Conservation (phyloP, 2,329 filamentous ascomycete genomes). For the Hypoxylon sp. region DNA sequence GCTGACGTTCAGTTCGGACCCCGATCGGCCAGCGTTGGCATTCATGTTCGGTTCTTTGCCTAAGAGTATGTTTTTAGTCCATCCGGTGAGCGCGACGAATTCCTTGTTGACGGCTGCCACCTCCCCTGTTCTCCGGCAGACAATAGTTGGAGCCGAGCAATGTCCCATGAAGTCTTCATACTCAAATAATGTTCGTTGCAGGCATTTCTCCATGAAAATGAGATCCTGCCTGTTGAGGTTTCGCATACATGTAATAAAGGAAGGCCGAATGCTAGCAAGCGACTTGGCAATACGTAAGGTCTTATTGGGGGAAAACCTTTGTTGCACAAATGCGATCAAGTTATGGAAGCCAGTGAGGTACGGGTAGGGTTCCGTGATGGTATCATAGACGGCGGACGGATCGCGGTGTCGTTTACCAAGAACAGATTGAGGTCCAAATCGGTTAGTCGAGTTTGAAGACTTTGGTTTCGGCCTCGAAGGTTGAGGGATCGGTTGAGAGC, state of each 20-base stretch:
- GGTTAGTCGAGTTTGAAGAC: conserved; percentile 55
- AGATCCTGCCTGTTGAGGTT: conserved; percentile 90
- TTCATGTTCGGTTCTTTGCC: conserved; percentile 91
- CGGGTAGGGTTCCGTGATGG: conserved; percentile 89
- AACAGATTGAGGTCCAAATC: conserved; percentile 61
- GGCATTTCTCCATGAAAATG: conserved; percentile 97
- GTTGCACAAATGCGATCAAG: conserved; percentile 82
- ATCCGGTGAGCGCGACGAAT: conserved; percentile 94
- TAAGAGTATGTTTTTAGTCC: conserved; percentile 89
- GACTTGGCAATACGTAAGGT: conserved; percentile 87
- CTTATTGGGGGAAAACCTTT: conserved; percentile 81
- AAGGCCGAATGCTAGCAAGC: conserved; percentile 88
- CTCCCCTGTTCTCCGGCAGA: conserved; percentile 92
- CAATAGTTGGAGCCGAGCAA: conserved; percentile 89
- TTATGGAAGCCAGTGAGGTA: conserved; percentile 93
- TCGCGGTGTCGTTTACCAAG: conserved; percentile 74
- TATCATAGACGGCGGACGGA: conserved; percentile 87
- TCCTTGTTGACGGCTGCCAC: conserved; percentile 97
- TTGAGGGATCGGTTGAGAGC: conserved; percentile 49
- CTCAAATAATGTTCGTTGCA: conserved; percentile 91
- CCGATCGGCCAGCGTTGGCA: conserved; percentile 76
- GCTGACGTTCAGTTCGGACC: conserved; percentile 59
- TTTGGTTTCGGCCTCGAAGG: conserved; percentile 61
- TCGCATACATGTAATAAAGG: conserved; percentile 91
- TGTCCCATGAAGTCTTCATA: conserved; percentile 93